A percentile compares a stretch with the other conserved stretches of the same genome.
phyloP scores from a whole-genome alignment of 2,329 filamentous ascomycete genomes.

The Dactylellina parvicollis region DNA sequence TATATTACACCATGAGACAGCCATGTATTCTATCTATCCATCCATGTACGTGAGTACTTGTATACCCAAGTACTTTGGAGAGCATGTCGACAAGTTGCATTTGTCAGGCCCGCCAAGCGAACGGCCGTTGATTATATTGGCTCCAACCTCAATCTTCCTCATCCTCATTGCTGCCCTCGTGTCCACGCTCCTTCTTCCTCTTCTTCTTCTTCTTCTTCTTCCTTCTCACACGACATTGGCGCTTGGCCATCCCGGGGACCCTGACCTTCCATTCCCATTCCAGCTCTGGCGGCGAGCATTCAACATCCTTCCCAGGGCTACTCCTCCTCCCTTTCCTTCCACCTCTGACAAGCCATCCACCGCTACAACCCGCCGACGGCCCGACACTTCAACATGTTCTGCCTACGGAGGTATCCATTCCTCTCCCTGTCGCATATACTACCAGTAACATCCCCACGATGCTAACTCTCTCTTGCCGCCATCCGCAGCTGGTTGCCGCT shows the following conservation, averaged over 20 bases:
- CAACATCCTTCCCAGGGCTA: too few relatives aligned
- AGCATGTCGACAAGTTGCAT: too few relatives aligned
- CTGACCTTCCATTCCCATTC: not conserved
- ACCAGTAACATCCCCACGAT: too few relatives aligned
- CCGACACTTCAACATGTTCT: constrained; percentile 68
- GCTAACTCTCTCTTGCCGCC: not conserved
- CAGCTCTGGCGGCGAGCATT: not conserved
- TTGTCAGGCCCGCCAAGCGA: not conserved
- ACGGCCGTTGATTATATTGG: constrained; percentile 16
- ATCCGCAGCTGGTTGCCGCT: constrained; percentile 78
- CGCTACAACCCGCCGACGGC: not conserved
- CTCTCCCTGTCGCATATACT: not conserved
- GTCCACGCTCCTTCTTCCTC: not conserved
- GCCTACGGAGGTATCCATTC: constrained; percentile 68
- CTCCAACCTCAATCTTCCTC: not conserved
- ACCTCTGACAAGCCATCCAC: too few relatives aligned
- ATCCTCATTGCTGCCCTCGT: not conserved
- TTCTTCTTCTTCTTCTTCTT: not conserved
- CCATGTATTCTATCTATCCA: too few relatives aligned
- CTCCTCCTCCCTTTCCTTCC: too few relatives aligned
- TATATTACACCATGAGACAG: too few relatives aligned
- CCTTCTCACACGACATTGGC: not conserved
- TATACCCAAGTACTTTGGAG: constrained; percentile 4
- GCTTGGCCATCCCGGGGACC: not conserved
- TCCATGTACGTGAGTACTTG: too few relatives aligned